Base-by-base conservation (phyloP, 225 moss, liverwort and hornwort species). In the Rhytidiadelphus loreus region DNA sequence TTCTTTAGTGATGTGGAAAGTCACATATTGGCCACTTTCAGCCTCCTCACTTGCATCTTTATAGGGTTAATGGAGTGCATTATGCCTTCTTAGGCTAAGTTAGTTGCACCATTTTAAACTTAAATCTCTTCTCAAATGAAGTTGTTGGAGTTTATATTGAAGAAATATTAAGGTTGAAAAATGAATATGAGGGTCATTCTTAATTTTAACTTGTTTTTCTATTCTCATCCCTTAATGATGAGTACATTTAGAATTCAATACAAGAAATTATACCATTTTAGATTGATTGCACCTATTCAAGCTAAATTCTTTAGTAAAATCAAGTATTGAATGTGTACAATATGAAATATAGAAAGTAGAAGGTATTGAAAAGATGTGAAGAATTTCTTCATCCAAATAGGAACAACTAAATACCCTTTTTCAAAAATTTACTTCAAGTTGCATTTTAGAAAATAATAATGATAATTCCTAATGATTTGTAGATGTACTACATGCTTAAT, bases 31-130 rank as follows among this genome's bases (percentile, higher is more conserved):
- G 35, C 1, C 4, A 24, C 3, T 37, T 53, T 53, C 0, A 2
- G 1, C 4, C 9, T 76, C 1, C 1, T 0, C 3, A 15, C 14
- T 35, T 53, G 37, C 0, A 1, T 55, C 77, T 24, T 77, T 55
- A 24, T 22, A 35, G 22, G 12, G 13, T 13, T 19, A 33, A 33
- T 52, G 35, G 35, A 50, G 6, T 76, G 23, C 0, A 23, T 52
- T 19, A 32, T 32, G 3, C 21, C 20, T 50, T 74, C 4, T 11
- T 33, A 13, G 14, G 8, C 28, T 53, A 23, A n/a, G n/a, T n/a
- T n/a, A n/a, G 15, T 35, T 52, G 13, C 0, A 33, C 13, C 13
- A 52, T 33, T 52, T 76, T 2, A 21, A 76, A 5, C 13, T 76
- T 37, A 37, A 76, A 14, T 76, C 35, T 52, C 5, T 76, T 3